Base-by-base conservation (phyloP, 306 rosid species). In the Acmispon strigosus region DNA sequence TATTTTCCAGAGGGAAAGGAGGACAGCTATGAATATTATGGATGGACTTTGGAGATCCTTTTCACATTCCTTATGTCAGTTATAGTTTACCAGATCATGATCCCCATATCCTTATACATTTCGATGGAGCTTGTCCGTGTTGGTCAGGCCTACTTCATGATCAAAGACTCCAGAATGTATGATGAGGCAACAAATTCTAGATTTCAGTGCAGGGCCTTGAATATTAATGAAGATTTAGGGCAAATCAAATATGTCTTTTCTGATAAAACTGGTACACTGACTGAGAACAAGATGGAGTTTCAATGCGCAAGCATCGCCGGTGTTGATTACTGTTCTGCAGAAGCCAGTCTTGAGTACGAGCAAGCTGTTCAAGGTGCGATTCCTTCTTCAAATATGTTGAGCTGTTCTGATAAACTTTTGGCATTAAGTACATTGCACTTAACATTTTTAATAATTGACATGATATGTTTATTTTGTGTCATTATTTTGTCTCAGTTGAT, bases 221-320 rank as follows among this genome's bases (percentile, higher is more conserved):
- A 91, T 76, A 89, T 94, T 63, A 94, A 94, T 56, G 99, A 94
- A 83, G 99, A 94, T 84, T 84, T 94, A 60, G 99, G 99, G 63
- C 99, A 94, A 80, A 83, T 94, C 62, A 89, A 88, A 57, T 94
- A 89, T 81, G 86, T 94, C 18, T 94, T 94, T 82, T 94, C 99
- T 0, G 99, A 94, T 70, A 94, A 94, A 84, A 94, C 99, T 2
- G 99, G 99, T 32, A 94, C 99, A 4, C 96, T 94, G 37, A 91
- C 99, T 0, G 99, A 91, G 86, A 94, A 94, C 85, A 94, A 94
- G 86, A 94, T 94, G 99, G 99, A 84, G 56, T 94, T 94, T 80
- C 89, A 84, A 82, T 84, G 92, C 27, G 95, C 97, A 2, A 94
- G 97, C 89, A 89, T 94, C 43, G 76, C 83, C 78, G 97, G 98